Conservation (phyloP, 106 monocot species). For the Dioscorea dumetorum region DNA sequence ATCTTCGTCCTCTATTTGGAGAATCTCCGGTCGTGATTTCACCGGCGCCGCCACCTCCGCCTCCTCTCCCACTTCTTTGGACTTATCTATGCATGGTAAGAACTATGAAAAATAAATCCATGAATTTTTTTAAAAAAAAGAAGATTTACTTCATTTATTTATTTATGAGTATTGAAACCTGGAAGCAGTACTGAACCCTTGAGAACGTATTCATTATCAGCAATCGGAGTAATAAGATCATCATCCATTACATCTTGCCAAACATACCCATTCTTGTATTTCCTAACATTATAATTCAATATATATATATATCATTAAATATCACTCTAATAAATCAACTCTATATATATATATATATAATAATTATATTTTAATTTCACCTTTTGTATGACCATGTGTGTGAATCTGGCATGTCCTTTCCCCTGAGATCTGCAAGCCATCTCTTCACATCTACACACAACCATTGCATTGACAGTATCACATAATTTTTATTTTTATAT, state of each 20-base stretch:
- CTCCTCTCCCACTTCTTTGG: background rate
- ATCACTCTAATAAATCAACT: no score
- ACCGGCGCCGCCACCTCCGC: no score
- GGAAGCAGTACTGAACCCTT: conserved; percentile 35
- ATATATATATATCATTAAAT: no score
- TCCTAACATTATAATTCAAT: conserved; percentile 18
- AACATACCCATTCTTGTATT: conserved; percentile 50
- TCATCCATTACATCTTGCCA: conserved; percentile 74
- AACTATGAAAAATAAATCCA: no score
- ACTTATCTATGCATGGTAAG: no score
- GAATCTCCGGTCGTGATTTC: background rate
- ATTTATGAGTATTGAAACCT: no score
- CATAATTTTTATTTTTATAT: no score
- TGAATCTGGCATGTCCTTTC: conserved; percentile 48
- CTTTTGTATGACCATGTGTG: conserved; percentile 76
- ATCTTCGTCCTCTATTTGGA: background rate
- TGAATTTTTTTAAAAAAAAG: no score
- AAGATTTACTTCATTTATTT: no score
- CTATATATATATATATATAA: no score
- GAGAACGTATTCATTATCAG: conserved; percentile 69
- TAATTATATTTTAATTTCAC: conserved; percentile 5
- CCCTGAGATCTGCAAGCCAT: conserved; percentile 66
- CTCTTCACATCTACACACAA: conserved; percentile 35
- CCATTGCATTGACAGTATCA: no score
- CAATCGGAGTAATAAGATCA: conserved; percentile 60